Conservation (phyloP, 163 green algal species). For the Chloromonas sp. region DNA sequence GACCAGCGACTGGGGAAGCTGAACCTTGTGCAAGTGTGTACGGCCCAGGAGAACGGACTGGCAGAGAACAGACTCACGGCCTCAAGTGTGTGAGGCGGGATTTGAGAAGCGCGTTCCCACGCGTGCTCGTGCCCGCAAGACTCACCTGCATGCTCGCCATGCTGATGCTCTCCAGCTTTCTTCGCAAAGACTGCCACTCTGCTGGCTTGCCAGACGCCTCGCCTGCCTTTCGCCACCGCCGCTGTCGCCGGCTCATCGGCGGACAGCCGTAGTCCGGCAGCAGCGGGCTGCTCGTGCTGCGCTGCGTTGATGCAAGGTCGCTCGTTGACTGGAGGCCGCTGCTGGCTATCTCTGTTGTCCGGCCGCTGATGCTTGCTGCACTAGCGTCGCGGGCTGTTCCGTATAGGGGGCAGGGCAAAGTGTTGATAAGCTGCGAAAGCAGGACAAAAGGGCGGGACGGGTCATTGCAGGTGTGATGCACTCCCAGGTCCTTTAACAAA, state of each 20-base stretch:
- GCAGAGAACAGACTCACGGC: too few relatives aligned
- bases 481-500: too few relatives aligned
- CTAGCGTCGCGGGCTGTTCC: constrained; percentile 7
- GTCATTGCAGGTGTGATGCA: too few relatives aligned
- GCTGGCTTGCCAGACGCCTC: background rate
- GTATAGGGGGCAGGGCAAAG: constrained; percentile 21
- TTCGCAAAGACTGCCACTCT: constrained; percentile 3
- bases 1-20: too few relatives aligned
- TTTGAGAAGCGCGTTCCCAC: too few relatives aligned
- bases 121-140: too few relatives aligned
- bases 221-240: background rate
- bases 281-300: constrained; percentile 1
- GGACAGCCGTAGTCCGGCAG: constrained; percentile 27
- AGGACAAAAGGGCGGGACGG: too few relatives aligned
- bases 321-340: background rate
- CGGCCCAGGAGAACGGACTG: too few relatives aligned
- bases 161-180: constrained; percentile 20
- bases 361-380: background rate
- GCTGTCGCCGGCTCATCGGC: constrained; percentile 21
- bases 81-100: too few relatives aligned
- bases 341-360: background rate
- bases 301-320: background rate
- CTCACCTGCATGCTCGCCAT: constrained; percentile 9
- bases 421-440: constrained; percentile 5
- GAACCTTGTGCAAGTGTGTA: too few relatives aligned